Evolutionary conservation across 2,329 filamentous ascomycete genomes (phyloP).

Genomic region (Furcasterigmium furcatum): DNA sequence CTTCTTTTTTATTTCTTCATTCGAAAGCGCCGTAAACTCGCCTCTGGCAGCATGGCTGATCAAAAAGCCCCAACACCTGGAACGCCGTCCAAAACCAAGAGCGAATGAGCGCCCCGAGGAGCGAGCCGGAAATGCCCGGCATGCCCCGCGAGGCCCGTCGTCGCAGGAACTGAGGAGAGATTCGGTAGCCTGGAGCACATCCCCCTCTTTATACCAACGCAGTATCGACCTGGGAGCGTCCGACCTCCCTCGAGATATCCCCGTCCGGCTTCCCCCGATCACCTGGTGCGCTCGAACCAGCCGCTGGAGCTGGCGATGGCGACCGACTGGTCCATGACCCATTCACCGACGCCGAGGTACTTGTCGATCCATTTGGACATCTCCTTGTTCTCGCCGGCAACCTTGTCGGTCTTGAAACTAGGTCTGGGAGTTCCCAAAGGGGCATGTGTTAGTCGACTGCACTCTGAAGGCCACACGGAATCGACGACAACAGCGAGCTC

Average conservation of each 20-base stretch:
- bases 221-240: no score
- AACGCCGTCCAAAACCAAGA: neutral
- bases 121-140: neutral
- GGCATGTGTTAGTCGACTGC: slow-evolving; percentile 39
- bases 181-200: neutral
- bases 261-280: neutral
- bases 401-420: slow-evolving; percentile 84
- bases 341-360: slow-evolving; percentile 93
- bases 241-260: neutral
- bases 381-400: slow-evolving; percentile 76
- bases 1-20: neutral
- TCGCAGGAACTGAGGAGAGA: neutral
- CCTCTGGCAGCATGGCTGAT: neutral
- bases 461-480: neutral
- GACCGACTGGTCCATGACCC: slow-evolving; percentile 97
- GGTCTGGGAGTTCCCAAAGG: slow-evolving; percentile 46
- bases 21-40: neutral
- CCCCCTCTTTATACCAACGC: neutral
- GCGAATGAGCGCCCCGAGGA: neutral
- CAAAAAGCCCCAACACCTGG: neutral
- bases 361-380: slow-evolving; percentile 86
- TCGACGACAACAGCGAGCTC: no score
- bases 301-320: slow-evolving; percentile 83
- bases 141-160: neutral
- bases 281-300: slow-evolving; percentile 90